phyloP scores from a whole-genome alignment of 108 stramenopile species.

The Mayamaea pseudoterrestris region DNA sequence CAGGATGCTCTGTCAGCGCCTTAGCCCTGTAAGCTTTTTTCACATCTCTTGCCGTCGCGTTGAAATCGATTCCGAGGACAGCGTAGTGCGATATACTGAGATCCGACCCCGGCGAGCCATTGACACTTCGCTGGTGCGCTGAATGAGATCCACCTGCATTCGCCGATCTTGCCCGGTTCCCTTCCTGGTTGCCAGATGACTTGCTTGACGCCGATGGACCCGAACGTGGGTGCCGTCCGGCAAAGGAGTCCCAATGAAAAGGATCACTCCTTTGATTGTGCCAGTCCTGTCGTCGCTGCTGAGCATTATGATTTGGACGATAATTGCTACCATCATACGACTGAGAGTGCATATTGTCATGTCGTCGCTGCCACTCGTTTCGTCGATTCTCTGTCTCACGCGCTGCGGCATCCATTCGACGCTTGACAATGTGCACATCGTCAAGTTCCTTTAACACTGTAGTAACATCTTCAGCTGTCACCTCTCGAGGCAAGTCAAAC shows the following conservation, averaged over 20 bases:
- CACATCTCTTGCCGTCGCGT: constrained; percentile 48
- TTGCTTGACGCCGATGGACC: too few species aligned
- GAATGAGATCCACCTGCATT: neutral
- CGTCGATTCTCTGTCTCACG: constrained; percentile 13
- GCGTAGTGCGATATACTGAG: constrained; percentile 27
- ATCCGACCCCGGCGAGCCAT: constrained; percentile 5
- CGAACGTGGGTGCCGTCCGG: constrained; percentile 14
- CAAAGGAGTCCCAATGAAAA: constrained; percentile 66
- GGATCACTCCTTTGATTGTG: constrained; percentile 21
- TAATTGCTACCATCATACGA: neutral
- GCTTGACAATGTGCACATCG: constrained; percentile 25
- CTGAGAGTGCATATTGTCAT: constrained; percentile 1
- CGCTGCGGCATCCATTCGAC: constrained; percentile 18
- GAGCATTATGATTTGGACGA: constrained; percentile 14
- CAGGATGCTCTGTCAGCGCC: constrained; percentile 33
- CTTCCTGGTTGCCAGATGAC: too few species aligned
- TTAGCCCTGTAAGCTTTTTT: constrained; percentile 66
- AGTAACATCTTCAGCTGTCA: constrained; percentile 29
- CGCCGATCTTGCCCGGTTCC: neutral
- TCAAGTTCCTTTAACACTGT: constrained; percentile 50
- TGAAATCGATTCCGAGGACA: constrained; percentile 35
- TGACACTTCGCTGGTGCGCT: constrained; percentile 1
- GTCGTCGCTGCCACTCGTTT: constrained; percentile 9
- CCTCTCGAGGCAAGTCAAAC: constrained; percentile 61
- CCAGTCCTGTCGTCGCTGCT: constrained; percentile 26